Evolutionary conservation across 768 basidiomycete genomes (phyloP).

Genomic region (Pleurotus ostreatus): DNA sequence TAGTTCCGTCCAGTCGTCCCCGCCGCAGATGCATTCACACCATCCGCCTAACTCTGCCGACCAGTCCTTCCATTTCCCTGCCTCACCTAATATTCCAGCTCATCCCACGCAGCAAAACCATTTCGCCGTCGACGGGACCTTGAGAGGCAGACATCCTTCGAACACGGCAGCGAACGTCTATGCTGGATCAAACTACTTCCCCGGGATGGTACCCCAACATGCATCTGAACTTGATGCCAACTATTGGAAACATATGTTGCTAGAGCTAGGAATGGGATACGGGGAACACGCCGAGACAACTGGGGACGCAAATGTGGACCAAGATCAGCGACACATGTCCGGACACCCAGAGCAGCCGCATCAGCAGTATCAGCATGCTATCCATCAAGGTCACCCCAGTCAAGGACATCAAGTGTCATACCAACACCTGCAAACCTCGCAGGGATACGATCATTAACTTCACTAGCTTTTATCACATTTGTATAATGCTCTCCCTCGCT

Average conservation of each 20-base stretch:
- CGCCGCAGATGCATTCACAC: slow-evolving; percentile 31
- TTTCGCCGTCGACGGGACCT: background rate
- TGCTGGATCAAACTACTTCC: slow-evolving; percentile 25
- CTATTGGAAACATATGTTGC: slow-evolving; percentile 74
- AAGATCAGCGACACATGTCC: slow-evolving; percentile 9
- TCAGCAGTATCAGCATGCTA: slow-evolving; percentile 5
- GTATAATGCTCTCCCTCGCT: background rate
- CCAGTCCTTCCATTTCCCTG: slow-evolving; percentile 36
- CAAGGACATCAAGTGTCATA: slow-evolving; percentile 8
- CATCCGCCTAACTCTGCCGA: slow-evolving; percentile 29
- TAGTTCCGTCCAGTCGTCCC: slow-evolving; percentile 21
- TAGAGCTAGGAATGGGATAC: slow-evolving; percentile 56
- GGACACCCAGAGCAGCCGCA: slow-evolving; percentile 10
- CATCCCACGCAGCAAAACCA: slow-evolving; percentile 1
- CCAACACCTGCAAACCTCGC: slow-evolving; percentile 3
- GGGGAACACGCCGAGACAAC: slow-evolving; percentile 41
- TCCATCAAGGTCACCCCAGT: background rate
- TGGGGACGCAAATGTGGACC: background rate
- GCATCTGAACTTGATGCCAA: slow-evolving; percentile 59
- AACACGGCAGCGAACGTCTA: slow-evolving; percentile 5
- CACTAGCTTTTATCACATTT: background rate
- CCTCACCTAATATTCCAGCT: slow-evolving; percentile 24
- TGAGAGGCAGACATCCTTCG: background rate
- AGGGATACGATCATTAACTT: slow-evolving; percentile 5
- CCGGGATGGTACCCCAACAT: slow-evolving; percentile 31